Percentiles rank a stretch among this genome's conserved stretches.
These are phyloP conservation scores for Aurinia saxatilis DNA, from an alignment of 345 rosid genomes.

Conservation along the genomic window DNA sequence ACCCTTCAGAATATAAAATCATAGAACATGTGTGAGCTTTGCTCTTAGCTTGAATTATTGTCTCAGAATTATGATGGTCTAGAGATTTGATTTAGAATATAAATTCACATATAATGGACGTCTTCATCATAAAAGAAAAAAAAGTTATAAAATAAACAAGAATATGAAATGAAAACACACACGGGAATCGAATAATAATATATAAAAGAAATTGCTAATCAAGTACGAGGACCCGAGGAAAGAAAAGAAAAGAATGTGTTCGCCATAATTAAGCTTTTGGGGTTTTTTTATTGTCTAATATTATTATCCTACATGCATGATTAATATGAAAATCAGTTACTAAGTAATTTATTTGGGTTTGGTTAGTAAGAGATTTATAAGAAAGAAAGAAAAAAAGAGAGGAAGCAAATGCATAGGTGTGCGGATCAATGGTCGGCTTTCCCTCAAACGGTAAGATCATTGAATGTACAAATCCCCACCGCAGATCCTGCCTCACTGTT, in stretches of 20 bases:
- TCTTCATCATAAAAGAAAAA: neutral
- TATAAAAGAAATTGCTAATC: neutral
- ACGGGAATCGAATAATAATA: conserved; percentile 1
- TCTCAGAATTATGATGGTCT: neutral
- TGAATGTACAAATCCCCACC: conserved; percentile 33
- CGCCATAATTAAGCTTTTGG: conserved; percentile 3
- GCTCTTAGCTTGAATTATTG: neutral
- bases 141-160: neutral
- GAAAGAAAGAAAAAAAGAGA: neutral
- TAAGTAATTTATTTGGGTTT: too few species aligned
- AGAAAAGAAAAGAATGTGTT: neutral
- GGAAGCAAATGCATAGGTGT: conserved; percentile 29
- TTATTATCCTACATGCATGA: neutral
- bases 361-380: too few species aligned
- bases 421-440: conserved; percentile 31
- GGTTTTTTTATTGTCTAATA: neutral
- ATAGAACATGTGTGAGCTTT: neutral
- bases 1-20: too few species aligned
- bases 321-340: neutral
- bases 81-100: neutral
- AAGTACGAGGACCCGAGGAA: conserved; percentile 13
- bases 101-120: neutral
- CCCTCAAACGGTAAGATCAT: conserved; percentile 28
- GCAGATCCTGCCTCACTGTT: conserved; percentile 32
- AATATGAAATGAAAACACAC: neutral